Percentiles rank a stretch among this genome's conserved stretches.
Conservation (phyloP, 495 filamentous ascomycete species). For the Articulospora tetracladia region DNA sequence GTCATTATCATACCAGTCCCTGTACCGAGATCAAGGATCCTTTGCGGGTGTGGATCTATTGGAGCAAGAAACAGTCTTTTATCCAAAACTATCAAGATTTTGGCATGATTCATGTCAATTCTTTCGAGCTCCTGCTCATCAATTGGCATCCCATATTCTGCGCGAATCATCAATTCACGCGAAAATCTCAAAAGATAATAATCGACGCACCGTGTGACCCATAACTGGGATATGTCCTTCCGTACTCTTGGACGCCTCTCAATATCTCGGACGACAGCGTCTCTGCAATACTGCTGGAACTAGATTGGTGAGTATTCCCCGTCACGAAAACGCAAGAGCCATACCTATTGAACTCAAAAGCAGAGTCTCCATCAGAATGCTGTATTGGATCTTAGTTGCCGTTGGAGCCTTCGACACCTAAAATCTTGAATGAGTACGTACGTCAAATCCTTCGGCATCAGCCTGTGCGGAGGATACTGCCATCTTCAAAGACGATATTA, state of each 20-base stretch:
- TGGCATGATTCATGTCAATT: constrained; percentile 19
- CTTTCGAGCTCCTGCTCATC: constrained; percentile 24
- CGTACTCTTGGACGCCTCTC: constrained; percentile 17
- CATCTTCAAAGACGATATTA: not conserved
- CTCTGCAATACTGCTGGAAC: constrained; percentile 6
- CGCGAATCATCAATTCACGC: not conserved
- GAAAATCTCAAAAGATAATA: not conserved
- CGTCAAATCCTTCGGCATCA: constrained; percentile 1
- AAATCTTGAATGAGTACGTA: not conserved
- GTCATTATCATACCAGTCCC: constrained; percentile 47
- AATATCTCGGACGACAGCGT: constrained; percentile 4
- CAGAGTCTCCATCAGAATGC: constrained; percentile 11
- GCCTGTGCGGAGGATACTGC: not conserved
- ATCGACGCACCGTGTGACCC: constrained; percentile 9
- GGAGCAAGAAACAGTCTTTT: constrained; percentile 42
- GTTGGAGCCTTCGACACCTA: too few relatives aligned
- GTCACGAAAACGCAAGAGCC: not conserved
- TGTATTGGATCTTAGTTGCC: not conserved
- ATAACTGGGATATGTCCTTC: constrained; percentile 16
- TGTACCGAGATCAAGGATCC: constrained; percentile 58
- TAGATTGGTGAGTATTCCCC: not conserved
- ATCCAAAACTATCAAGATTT: constrained; percentile 22
- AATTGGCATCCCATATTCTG: constrained; percentile 21
- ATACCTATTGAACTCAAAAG: not conserved
- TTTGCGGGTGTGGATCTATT: constrained; percentile 31